These are phyloP conservation scores for Geoglossum cookeanum DNA, from an alignment of 2,329 filamentous ascomycete genomes.

Conservation along the genomic window DNA sequence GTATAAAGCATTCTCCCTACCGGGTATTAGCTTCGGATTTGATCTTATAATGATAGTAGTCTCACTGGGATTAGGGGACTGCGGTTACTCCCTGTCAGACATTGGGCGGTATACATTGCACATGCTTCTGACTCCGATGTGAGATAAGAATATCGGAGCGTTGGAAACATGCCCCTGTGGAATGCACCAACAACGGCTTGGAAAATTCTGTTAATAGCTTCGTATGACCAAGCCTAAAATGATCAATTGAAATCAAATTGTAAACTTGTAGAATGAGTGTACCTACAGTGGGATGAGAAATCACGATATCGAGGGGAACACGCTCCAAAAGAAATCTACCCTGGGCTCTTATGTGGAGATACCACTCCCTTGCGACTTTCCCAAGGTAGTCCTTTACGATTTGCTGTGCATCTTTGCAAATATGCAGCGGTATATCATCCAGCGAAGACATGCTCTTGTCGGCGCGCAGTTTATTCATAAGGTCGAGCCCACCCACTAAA, in stretches of 20 bases:
- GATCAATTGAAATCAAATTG: neutral
- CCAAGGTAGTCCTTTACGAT: neutral
- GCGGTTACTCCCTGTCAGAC: neutral
- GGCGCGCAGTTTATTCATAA: neutral
- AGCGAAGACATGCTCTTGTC: neutral
- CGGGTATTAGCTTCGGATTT: neutral
- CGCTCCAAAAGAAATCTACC: neutral
- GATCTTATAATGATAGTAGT: neutral
- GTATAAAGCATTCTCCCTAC: neutral
- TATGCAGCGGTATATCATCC: neutral
- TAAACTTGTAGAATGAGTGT: neutral
- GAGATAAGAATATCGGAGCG: neutral
- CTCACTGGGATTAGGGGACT: neutral
- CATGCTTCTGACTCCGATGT: neutral
- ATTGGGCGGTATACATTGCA: neutral
- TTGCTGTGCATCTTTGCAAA: neutral
- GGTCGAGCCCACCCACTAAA: neutral
- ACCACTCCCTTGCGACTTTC: neutral
- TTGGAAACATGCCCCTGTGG: neutral
- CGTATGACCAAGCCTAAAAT: constrained; percentile 2
- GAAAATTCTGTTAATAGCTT: constrained; percentile 3
- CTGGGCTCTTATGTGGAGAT: neutral
- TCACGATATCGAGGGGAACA: constrained; percentile 4
- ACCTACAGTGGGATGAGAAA: constrained; percentile 5
- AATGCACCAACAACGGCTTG: constrained; percentile 1